phyloP scores from a whole-genome alignment of 2,329 filamentous ascomycete genomes.

The Aspergillaceae sp. region DNA sequence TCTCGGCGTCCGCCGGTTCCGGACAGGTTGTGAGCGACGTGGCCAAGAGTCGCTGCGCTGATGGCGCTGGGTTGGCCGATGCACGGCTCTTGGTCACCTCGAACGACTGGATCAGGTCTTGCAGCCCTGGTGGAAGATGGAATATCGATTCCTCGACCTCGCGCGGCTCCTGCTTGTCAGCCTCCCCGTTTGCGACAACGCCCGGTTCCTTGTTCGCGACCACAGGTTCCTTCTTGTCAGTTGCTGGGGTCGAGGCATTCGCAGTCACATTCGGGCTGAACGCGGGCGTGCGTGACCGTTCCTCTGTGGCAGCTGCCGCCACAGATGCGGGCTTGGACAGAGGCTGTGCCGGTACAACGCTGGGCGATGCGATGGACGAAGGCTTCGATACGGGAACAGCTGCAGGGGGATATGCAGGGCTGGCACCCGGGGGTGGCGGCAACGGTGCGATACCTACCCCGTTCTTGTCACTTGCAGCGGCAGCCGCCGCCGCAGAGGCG shows the following conservation, averaged over 20 bases:
- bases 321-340: slow-evolving; percentile 32
- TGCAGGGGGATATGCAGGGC: slow-evolving; percentile 43
- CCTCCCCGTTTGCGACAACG: slow-evolving; percentile 43
- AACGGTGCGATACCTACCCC: slow-evolving; percentile 84
- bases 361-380: slow-evolving; percentile 52
- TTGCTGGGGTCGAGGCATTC: slow-evolving; percentile 36
- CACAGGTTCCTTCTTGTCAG: slow-evolving; percentile 38
- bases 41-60: slow-evolving; percentile 65
- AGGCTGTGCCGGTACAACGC: slow-evolving; percentile 42
- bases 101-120: slow-evolving; percentile 85
- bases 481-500: slow-evolving; percentile 88
- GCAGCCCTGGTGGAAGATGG: slow-evolving; percentile 78
- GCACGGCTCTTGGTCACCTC: slow-evolving; percentile 70
- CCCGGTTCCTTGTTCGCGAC: slow-evolving; percentile 31
- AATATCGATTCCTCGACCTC: slow-evolving; percentile 73
- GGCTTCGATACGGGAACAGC: slow-evolving; percentile 41
- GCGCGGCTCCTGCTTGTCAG: slow-evolving; percentile 38
- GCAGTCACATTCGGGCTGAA: slow-evolving; percentile 36
- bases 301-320: slow-evolving; percentile 34
- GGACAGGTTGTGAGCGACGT: slow-evolving; percentile 66
- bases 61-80: slow-evolving; percentile 51
- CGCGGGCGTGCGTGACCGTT: slow-evolving; percentile 47
- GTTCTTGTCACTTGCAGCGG: slow-evolving; percentile 82
- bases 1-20: slow-evolving; percentile 68
- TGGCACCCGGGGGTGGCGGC: slow-evolving; percentile 70